Conservation (phyloP, 345 rosid species). For the Melaleuca alternifolia region DNA sequence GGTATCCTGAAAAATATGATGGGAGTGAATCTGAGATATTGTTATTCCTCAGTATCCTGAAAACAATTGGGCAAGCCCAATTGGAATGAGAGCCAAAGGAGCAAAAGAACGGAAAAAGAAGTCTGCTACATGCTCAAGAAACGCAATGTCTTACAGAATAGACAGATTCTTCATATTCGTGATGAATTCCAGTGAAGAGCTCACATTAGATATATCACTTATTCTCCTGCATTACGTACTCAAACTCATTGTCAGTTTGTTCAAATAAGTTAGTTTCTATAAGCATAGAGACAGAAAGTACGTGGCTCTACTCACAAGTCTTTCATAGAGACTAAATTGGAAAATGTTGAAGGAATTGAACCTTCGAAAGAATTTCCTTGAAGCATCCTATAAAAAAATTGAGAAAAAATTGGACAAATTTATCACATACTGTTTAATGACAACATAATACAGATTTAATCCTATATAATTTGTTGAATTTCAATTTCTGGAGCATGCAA, state of each 20-base stretch:
- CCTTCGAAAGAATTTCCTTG: slow-evolving; percentile 32
- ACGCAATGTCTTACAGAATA: slow-evolving; percentile 23
- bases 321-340: slow-evolving; percentile 11
- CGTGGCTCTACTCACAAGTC: slow-evolving; percentile 21
- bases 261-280: background rate
- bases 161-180: slow-evolving; percentile 20
- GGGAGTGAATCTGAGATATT: slow-evolving; percentile 30
- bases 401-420: background rate
- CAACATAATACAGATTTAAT: too few relatives aligned
- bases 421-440: background rate
- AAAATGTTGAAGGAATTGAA: slow-evolving; percentile 31
- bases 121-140: background rate
- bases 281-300: background rate
- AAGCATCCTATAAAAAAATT: background rate
- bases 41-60: slow-evolving; percentile 26
- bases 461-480: too few relatives aligned
- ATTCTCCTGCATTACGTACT: slow-evolving; percentile 16
- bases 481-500: too few relatives aligned
- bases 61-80: background rate
- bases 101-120: background rate
- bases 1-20: slow-evolving; percentile 22
- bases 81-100: background rate
- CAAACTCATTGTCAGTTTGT: background rate
- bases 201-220: slow-evolving; percentile 16
- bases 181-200: slow-evolving; percentile 34